These are phyloP conservation scores for Pythium rishiriense DNA, from an alignment of 352 stramenopile species.

Conservation along the genomic window DNA sequence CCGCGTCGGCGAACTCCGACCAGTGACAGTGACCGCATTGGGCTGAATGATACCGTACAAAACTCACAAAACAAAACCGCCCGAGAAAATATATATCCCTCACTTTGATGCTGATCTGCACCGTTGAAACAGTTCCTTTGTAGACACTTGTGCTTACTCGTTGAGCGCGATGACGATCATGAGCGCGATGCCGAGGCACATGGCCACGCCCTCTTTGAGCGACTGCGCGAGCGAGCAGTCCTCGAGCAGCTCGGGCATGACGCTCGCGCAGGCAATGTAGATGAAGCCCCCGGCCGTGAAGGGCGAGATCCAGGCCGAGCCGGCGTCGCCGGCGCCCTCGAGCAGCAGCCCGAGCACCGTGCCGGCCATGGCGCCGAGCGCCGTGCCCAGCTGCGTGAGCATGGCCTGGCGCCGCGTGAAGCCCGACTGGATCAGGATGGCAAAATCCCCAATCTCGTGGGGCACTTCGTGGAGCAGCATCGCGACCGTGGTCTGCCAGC, in stretches of 20 bases:
- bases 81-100: neutral
- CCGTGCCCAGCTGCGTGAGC: constrained; percentile 89
- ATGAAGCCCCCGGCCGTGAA: constrained; percentile 92
- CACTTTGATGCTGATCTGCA: neutral
- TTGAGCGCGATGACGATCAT: constrained; percentile 80
- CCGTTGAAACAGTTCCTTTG: neutral
- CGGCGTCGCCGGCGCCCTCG: constrained; percentile 66
- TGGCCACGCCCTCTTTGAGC: constrained; percentile 64
- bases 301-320: constrained; percentile 75
- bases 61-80: neutral
- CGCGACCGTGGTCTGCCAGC: constrained; percentile 82
- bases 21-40: neutral
- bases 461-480: constrained; percentile 92
- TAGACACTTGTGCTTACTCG: constrained; percentile 38
- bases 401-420: constrained; percentile 91
- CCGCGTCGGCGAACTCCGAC: neutral
- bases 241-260: constrained; percentile 91
- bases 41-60: neutral
- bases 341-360: constrained; percentile 84
- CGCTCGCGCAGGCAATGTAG: constrained; percentile 90
- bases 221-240: constrained; percentile 76
- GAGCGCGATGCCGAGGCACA: constrained; percentile 69
- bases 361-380: constrained; percentile 89
- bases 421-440: constrained; percentile 90
- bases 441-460: constrained; percentile 93